Base-by-base conservation (phyloP, 768 basidiomycete genomes). In the Trametes elegans region DNA sequence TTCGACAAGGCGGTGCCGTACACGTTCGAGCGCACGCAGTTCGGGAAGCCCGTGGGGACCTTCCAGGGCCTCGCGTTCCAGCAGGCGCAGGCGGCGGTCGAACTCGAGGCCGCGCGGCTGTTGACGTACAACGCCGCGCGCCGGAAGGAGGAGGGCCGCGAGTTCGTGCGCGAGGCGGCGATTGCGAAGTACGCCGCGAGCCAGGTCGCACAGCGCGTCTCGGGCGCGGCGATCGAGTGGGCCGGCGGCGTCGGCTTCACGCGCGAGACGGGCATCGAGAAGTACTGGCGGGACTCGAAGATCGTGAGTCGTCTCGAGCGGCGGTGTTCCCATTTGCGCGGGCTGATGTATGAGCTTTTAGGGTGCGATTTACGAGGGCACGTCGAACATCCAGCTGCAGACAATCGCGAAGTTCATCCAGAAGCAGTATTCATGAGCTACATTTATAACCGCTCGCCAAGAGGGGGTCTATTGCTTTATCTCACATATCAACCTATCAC, bases 1-100 rank as follows among this genome's bases (percentile, higher is more conserved):
- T 99, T 98, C 68, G 85, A 95, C 73, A 92, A 95, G 68, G 81
- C 90, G 1, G 91, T 98, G n/a, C 87, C 90, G 0, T 97, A 97
- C 71, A 92, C 97, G 1, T 97, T 91, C 72, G 82, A 94, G 68
- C 89, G 97, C 48, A 83, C 82, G 62, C 97, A 99, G 71, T 99
- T 98, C 66, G 94, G 94, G 3, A 90, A 96, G 68, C 78, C 93
- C 7, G 80, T 99, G 28, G 96, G 94, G 27, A 90, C 85, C 26
- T 97, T 96, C 81, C 96, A 98, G 73, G 92, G 90, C 49, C 93
- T 98, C 91, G 83, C 85, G 6, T 90, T 93, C 79, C 93, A 97
- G 71, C 90, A 97, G 27, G 93, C 97, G 16, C 80, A 90, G 63
- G 88, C 93, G 0, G 93, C 93, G 3, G 79, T 89, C 45, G 86